Evolutionary conservation across 331 rosid species (phyloP).

Genomic region (Malus hybrid): DNA sequence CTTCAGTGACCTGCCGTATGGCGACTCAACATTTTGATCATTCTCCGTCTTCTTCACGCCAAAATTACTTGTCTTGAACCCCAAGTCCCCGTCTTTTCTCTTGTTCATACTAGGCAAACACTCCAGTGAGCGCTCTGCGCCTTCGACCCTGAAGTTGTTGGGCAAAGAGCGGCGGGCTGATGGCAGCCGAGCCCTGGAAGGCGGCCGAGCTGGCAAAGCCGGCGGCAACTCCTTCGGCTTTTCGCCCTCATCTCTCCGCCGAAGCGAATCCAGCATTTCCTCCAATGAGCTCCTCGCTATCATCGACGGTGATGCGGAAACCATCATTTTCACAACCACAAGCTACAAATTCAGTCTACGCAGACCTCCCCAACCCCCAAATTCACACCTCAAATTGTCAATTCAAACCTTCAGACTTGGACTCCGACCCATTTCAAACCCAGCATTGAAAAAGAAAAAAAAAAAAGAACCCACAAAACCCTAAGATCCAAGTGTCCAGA

Average conservation of each 20-base stretch:
- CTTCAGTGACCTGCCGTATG: slow-evolving; percentile 38
- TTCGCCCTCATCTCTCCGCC: slow-evolving; percentile 64
- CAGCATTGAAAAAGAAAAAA: slow-evolving; percentile 17
- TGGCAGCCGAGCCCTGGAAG: slow-evolving; percentile 66
- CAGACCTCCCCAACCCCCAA: slow-evolving; percentile 5
- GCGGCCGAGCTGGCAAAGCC: slow-evolving; percentile 90
- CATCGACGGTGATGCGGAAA: slow-evolving; percentile 52
- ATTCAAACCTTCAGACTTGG: slow-evolving; percentile 20
- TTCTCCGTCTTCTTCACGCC: slow-evolving; percentile 51
- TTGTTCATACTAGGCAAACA: slow-evolving; percentile 25
- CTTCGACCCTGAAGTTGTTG: slow-evolving; percentile 40
- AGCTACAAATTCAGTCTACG: neutral
- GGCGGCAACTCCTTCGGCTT: slow-evolving; percentile 87
- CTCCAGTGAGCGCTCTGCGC: slow-evolving; percentile 10
- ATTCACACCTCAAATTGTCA: slow-evolving; percentile 9
- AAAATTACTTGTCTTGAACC: slow-evolving; percentile 46
- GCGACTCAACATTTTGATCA: slow-evolving; percentile 53
- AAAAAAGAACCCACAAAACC: slow-evolving; percentile 19
- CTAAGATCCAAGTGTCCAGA: slow-evolving; percentile 12
- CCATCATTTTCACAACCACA: slow-evolving; percentile 42
- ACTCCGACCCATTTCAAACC: neutral
- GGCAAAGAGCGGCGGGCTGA: slow-evolving; percentile 68
- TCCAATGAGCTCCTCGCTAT: slow-evolving; percentile 81
- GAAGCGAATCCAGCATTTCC: slow-evolving; percentile 93
- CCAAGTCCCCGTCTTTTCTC: slow-evolving; percentile 49